These are phyloP conservation scores for Starmerella gropengiesseri DNA, from an alignment of 805 yeast genomes.

Conservation along the genomic window DNA sequence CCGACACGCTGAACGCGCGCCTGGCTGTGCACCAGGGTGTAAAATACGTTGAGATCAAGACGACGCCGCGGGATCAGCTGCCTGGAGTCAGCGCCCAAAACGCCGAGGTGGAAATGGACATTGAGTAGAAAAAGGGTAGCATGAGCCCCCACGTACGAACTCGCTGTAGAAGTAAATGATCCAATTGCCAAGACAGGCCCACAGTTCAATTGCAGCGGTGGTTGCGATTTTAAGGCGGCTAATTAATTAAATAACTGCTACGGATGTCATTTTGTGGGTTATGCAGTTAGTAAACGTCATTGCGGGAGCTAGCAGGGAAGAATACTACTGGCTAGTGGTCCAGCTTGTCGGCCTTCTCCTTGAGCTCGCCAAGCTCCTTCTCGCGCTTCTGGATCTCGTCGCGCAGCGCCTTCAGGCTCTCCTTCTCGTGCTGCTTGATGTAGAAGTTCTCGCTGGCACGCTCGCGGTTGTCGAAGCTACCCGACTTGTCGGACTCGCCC, in stretches of 20 bases:
- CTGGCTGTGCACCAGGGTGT: conserved; percentile 26
- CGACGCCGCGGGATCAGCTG: conserved; percentile 8
- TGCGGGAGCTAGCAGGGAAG: neutral
- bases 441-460: conserved; percentile 84
- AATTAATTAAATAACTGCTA: no score
- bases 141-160: no score
- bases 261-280: no score
- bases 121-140: no score
- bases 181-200: no score
- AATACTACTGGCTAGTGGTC: no score
- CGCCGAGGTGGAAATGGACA: conserved; percentile 9
- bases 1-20: conserved; percentile 25
- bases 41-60: conserved; percentile 27
- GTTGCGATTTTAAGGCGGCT: no score
- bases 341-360: conserved; percentile 24
- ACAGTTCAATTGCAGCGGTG: no score
- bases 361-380: conserved; percentile 25
- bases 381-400: conserved; percentile 27
- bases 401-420: conserved; percentile 55
- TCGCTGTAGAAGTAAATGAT: no score
- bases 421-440: conserved; percentile 78
- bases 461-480: conserved; percentile 77
- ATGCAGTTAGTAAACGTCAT: neutral
- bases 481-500: conserved; percentile 31
- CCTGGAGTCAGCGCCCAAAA: neutral